Evolutionary conservation across 1,284 basidiomycete species (phyloP).

Genomic region (Athelia psychrophila): DNA sequence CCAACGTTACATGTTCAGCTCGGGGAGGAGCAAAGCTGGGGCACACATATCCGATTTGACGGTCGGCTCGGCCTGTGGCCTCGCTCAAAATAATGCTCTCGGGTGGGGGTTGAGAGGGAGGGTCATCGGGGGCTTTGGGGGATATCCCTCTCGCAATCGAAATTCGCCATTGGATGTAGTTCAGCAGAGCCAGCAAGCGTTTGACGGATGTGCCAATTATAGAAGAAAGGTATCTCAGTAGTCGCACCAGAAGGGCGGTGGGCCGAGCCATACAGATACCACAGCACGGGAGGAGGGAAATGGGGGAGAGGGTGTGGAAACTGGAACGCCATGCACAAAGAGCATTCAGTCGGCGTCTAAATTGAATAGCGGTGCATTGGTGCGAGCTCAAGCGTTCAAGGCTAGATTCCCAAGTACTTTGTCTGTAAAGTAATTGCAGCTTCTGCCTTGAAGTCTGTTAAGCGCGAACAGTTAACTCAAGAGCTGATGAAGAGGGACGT

Average conservation of each 20-base stretch:
- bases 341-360: too few species aligned
- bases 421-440: too few species aligned
- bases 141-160: background rate
- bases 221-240: background rate
- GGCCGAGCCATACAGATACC: background rate
- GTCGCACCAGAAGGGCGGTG: background rate
- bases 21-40: background rate
- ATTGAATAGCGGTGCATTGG: too few species aligned
- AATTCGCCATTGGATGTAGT: background rate
- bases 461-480: too few species aligned
- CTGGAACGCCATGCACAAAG: too few species aligned
- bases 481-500: too few species aligned
- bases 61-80: too few species aligned
- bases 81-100: background rate
- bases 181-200: background rate
- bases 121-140: background rate
- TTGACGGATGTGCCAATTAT: background rate
- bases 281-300: background rate
- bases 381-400: too few species aligned
- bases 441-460: too few species aligned
- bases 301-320: background rate
- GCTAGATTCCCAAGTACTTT: too few species aligned
- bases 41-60: background rate
- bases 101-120: background rate
- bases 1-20: background rate